These are phyloP conservation scores for Metschnikowia kofuensis DNA, from an alignment of 805 yeast species.

Conservation along the genomic window DNA sequence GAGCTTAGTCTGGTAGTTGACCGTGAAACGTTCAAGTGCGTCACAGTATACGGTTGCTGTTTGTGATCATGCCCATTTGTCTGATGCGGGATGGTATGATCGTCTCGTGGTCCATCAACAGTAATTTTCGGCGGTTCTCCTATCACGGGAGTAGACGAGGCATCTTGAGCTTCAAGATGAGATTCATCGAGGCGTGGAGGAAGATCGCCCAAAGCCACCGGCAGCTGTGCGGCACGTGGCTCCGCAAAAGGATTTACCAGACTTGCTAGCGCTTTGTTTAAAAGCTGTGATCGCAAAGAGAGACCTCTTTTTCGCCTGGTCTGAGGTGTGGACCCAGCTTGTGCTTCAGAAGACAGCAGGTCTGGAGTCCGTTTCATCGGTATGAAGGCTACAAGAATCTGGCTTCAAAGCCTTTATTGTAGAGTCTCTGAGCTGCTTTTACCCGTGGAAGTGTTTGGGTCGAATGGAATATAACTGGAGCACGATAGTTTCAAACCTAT, in stretches of 20 bases:
- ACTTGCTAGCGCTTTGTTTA: slow-evolving; percentile 40
- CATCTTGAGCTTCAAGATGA: neutral
- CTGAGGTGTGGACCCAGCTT: slow-evolving; percentile 15
- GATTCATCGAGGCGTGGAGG: slow-evolving; percentile 4
- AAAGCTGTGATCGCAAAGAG: slow-evolving; percentile 63
- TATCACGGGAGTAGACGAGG: neutral
- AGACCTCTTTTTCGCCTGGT: slow-evolving; percentile 57
- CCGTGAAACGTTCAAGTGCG: slow-evolving; percentile 8
- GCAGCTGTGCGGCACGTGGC: slow-evolving; percentile 10
- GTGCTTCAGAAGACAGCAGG: neutral
- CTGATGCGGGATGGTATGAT: neutral
- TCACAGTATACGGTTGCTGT: slow-evolving; percentile 1
- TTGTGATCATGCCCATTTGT: neutral
- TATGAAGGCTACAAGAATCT: neutral
- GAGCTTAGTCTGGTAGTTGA: slow-evolving; percentile 13
- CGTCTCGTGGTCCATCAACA: slow-evolving; percentile 9
- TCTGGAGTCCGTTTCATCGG: neutral
- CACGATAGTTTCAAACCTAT: no score
- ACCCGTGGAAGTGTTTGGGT: no score
- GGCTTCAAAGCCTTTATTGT: neutral
- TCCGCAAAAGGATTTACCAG: slow-evolving; percentile 24
- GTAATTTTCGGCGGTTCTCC: slow-evolving; percentile 3
- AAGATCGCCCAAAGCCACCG: slow-evolving; percentile 3
- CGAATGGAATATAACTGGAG: no score
- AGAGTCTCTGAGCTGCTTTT: no score